Evolutionary conservation across 148 eudicot species (phyloP).

Genomic region (Camellia sinensis): DNA sequence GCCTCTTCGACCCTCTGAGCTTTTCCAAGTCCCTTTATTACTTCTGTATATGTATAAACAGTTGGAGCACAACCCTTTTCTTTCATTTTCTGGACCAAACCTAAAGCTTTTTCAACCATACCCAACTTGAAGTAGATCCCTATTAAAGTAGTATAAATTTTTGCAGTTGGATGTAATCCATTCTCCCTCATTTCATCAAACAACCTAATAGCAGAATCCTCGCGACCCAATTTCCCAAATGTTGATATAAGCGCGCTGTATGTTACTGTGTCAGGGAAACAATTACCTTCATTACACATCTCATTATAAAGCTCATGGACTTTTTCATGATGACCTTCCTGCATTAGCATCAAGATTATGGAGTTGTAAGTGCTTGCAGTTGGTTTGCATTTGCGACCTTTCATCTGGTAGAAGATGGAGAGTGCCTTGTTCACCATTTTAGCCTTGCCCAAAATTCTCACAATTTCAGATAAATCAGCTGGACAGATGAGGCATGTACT

Average conservation of each 20-base stretch:
- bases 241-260: constrained; percentile 82
- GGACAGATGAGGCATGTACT: constrained; percentile 59
- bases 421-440: constrained; percentile 92
- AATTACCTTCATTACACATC: constrained; percentile 83
- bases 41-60: constrained; percentile 90
- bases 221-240: constrained; percentile 72
- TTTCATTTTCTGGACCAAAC: constrained; percentile 70
- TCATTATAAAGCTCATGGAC: constrained; percentile 88
- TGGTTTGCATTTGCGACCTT: constrained; percentile 78
- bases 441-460: constrained; percentile 68
- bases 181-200: constrained; percentile 90
- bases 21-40: constrained; percentile 81
- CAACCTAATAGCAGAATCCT: constrained; percentile 70
- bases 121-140: constrained; percentile 66
- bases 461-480: constrained; percentile 63
- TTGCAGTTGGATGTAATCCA: constrained; percentile 73
- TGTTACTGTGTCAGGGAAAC: constrained; percentile 80
- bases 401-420: constrained; percentile 74
- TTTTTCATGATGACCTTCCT: constrained; percentile 83
- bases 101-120: constrained; percentile 58
- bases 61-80: constrained; percentile 65
- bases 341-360: constrained; percentile 78
- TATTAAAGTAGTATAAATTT: constrained; percentile 76
- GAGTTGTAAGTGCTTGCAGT: constrained; percentile 77
- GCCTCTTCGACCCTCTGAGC: constrained; percentile 77